Base-by-base conservation (phyloP, 1,139 yeast genomes). In the Zygotorulaspora mrakii region DNA sequence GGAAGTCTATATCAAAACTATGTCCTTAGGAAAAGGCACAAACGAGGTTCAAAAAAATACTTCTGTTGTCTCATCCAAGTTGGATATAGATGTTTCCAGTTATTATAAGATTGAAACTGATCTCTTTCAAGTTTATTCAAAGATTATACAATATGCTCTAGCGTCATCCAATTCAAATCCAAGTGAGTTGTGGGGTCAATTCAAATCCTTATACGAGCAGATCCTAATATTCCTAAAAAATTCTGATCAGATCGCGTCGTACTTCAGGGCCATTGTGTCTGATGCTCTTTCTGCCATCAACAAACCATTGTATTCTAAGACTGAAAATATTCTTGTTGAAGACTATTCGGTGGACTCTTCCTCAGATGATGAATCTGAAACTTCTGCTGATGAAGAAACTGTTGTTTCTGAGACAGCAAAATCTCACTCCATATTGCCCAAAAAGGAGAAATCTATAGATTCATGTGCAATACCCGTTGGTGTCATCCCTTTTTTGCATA, bases 401-500 rank as follows among this genome's bases (percentile, higher is more conserved):
- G 13, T 60, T 73, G 35, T 69, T 6, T 77, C 37, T 69, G 72
- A 44, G 83, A 78, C 58, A 77, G 78, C 57, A 54, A 53, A 46
- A 53, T 53, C 44, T 51, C 59, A 51, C 50, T 52, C 38, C 50
- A 55, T 26, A 7, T 16, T 21, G 9, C 34, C 17, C 39, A 67
- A 64, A 44, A 54, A 60, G 38, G 62, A 68, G 44, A 73, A 69
- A 31, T 71, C 13, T 10, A 73, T 33, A 74, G 71, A 35, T 73
- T 76, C 21, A 76, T 40, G 33, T 18, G 66, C 76, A 29, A 71
- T 81, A 42, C 82, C 85, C 45, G 73, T 82, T 32, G 89, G 84
- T 64, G 85, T 94, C 39, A 74, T 87, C 52, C 96, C 96, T 49
- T 87, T 85, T 78, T 76, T 88, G 65, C 91, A 86, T 67, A 71